Evolutionary conservation across 1,284 basidiomycete genomes (phyloP), one percentile per base, ranked within the genome.

Genomic region (Boletus sp.): DNA sequence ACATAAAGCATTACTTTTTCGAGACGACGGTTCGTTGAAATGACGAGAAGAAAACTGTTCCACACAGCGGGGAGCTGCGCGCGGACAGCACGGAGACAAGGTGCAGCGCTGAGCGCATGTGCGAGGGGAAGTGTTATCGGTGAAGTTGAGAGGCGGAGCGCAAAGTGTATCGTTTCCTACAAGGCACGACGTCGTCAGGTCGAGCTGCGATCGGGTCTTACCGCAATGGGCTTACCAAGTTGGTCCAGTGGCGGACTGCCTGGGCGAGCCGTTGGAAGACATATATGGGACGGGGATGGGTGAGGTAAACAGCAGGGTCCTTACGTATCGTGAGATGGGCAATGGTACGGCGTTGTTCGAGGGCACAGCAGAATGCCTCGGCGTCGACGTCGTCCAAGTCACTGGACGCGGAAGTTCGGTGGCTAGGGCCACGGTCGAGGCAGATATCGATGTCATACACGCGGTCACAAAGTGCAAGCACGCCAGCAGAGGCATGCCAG

Each of bases 271-370:
- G 67, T 16, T 64, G 62, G 27, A 82, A 63, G 36, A 80, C 58
- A 41, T 69, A 68, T 26, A 65, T 62, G 2, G 74, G 69, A 22
- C 72, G 70, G 1, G 71, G 65, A 40, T 74, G 72, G 8, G 77
- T 79, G 34, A 81, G 70, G 57, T 81, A 82, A 2, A 74, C 71
- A 26, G 68, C 66, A 8, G 61, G 52, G 5, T 69, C 61, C 60
- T 81, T 82, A 39, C 75, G 72, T 43, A 82, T 57, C 26, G 72
- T 72, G 40, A 82, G 61, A 54, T 75, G 73, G 0, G 10, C n/a
- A 33, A 66, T 65, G 30, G 78, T 49, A 6, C 54, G 53, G 27
- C 74, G 56, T 12, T 53, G 51, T 30, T 58, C 51, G 36, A 82
- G 67, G 2, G 69, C 70, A 17, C 58, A 50, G 49, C 69, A 75